phyloP scores from a whole-genome alignment of 2,329 filamentous ascomycete species.

The Bimuria novae-zelandiae region DNA sequence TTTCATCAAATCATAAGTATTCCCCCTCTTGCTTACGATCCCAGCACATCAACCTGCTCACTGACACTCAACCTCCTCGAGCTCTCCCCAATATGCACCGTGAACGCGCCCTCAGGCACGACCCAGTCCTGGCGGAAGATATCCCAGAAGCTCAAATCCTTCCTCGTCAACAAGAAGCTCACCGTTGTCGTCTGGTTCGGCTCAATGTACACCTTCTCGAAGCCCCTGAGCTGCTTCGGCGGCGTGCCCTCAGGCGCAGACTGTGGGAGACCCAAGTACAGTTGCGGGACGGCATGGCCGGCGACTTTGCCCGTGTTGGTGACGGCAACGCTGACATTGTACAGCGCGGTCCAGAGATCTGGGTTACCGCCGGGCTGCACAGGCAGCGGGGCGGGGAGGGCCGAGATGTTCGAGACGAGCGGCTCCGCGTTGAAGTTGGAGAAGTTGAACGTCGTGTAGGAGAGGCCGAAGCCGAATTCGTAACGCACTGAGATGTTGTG shows the following conservation, averaged over 20 bases:
- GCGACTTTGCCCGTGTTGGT: conserved; percentile 67
- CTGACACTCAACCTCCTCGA: conserved; percentile 1
- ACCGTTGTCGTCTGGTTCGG: conserved; percentile 14
- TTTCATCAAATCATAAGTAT: neutral
- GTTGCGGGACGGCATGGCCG: conserved; percentile 60
- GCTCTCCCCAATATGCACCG: conserved; percentile 4
- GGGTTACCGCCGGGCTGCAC: conserved; percentile 52
- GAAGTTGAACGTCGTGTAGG: conserved; percentile 77
- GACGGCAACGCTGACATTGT: conserved; percentile 68
- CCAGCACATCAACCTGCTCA: conserved; percentile 6
- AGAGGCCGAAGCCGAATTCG: conserved; percentile 78
- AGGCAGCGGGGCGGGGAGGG: conserved; percentile 51
- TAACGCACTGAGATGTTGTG: conserved; percentile 69
- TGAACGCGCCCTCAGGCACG: conserved; percentile 37
- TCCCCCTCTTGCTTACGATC: neutral
- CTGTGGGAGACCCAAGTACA: conserved; percentile 58
- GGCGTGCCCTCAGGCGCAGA: conserved; percentile 64
- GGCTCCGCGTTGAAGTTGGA: conserved; percentile 64
- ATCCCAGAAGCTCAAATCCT: conserved; percentile 32
- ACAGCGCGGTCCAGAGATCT: conserved; percentile 68
- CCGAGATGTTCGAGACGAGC: conserved; percentile 62
- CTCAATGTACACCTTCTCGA: conserved; percentile 39
- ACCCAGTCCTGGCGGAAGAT: conserved; percentile 22
- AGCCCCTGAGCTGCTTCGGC: conserved; percentile 50
- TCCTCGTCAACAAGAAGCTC: conserved; percentile 21